Percentiles rank a stretch among this genome's conserved stretches.
Conservation (phyloP, 1,284 basidiomycete genomes). For the Pyrrhoderma noxium region DNA sequence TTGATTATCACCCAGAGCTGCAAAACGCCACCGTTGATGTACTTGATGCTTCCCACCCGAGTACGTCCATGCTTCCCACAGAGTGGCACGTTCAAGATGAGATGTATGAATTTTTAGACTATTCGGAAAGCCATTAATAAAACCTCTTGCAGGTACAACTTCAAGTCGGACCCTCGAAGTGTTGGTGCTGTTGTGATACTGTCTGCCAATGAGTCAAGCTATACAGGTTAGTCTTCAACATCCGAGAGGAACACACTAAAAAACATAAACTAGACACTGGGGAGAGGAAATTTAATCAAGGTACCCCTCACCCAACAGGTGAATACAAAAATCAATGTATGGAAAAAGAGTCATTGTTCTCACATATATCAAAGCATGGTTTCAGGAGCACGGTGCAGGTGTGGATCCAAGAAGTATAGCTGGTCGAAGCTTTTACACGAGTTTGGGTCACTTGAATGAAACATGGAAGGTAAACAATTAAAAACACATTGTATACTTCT, state of each 20-base stretch:
- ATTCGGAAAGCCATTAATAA: background rate
- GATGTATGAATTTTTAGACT: slow-evolving; percentile 31
- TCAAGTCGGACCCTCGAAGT: slow-evolving; percentile 64
- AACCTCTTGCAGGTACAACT: slow-evolving; percentile 53
- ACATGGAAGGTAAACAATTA: slow-evolving; percentile 49
- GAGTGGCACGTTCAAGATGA: slow-evolving; percentile 59
- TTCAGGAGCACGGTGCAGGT: slow-evolving; percentile 61
- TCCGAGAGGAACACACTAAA: too few relatives aligned
- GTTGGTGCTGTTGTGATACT: slow-evolving; percentile 61
- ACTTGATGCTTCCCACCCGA: slow-evolving; percentile 55
- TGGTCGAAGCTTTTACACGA: slow-evolving; percentile 79
- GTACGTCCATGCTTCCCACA: slow-evolving; percentile 54
- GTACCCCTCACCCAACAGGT: slow-evolving; percentile 60
- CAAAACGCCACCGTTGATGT: slow-evolving; percentile 60
- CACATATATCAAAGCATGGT: slow-evolving; percentile 56
- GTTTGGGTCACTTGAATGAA: slow-evolving; percentile 66
- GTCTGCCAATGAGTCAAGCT: slow-evolving; percentile 62
- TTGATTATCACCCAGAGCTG: slow-evolving; percentile 69
- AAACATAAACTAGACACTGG: slow-evolving; percentile 37
- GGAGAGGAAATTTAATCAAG: slow-evolving; percentile 45
- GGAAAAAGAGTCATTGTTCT: background rate
- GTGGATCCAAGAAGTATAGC: slow-evolving; percentile 38
- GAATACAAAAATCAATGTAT: slow-evolving; percentile 14
- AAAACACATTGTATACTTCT: background rate
- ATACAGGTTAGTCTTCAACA: too few relatives aligned